A percentile compares a stretch with the other conserved stretches of the same genome.
phyloP scores from a whole-genome alignment of 257 asterid species.

The Coffea canephora region DNA sequence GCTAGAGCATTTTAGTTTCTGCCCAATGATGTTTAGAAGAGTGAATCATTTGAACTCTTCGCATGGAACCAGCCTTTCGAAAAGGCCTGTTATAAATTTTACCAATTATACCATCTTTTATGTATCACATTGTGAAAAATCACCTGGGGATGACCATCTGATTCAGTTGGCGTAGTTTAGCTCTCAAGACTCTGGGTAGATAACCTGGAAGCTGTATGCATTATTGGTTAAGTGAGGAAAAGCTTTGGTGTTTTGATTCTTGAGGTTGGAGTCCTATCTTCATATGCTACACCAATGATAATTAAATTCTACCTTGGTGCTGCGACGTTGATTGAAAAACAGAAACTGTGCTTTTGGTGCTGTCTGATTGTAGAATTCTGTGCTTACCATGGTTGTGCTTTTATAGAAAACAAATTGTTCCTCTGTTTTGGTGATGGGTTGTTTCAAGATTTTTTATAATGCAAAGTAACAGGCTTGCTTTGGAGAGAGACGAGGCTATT shows the following conservation, averaged over 20 bases:
- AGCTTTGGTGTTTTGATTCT: neutral
- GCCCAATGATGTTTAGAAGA: neutral
- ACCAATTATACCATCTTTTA: neutral
- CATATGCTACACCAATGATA: neutral
- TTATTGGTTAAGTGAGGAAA: neutral
- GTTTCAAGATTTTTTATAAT: neutral
- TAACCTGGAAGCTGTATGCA: neutral
- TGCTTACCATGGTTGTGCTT: neutral
- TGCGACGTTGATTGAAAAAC: neutral
- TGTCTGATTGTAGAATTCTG: neutral
- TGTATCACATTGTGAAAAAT: neutral
- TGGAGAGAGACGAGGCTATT: neutral
- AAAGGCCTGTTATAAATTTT: neutral
- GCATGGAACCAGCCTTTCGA: neutral
- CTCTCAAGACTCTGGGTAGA: neutral
- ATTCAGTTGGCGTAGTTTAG: neutral
- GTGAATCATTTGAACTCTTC: neutral
- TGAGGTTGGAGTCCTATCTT: neutral
- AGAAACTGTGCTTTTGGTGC: neutral
- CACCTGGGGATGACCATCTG: neutral
- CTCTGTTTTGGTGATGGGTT: neutral
- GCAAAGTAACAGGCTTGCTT: neutral
- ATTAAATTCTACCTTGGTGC: neutral
- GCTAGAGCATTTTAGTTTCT: neutral
- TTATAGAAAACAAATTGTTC: neutral